Base-by-base conservation (phyloP, 768 basidiomycete genomes). In the Trichaptum fuscoviolaceum region DNA sequence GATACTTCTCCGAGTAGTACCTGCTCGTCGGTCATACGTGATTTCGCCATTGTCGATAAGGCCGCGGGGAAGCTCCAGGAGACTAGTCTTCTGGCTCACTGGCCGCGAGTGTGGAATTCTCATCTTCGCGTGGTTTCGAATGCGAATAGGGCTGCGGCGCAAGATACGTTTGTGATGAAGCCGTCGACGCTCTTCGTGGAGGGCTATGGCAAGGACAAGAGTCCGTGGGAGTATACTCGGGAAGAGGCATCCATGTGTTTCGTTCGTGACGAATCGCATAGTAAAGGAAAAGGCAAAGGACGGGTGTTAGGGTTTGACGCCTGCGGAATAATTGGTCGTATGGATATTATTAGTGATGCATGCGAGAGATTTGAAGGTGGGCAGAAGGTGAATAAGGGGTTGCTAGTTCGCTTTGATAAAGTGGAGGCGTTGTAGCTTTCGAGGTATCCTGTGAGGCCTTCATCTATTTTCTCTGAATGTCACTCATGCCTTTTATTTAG, bases 201-300 rank as follows among this genome's bases (percentile, higher is more conserved):
- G 0, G 80, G 81, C 5, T 81, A 77, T 63, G 81, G 82, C 17
- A 71, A 66, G 24, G 75, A 81, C 59, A 63, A 35, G 27, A 77
- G 70, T 7, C 77, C 80, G 7, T 81, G 75, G 23, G 74, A 75
- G 24, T 25, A 61, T 18, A 61, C 59, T 12, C 12, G 12, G 24
- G 59, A 23, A 3, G 15, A 9, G 12, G 59, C 15, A 9, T 52
- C 42, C 15, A 12, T 52, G 42, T 12, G 42, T 5, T 52, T 52
- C 10, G 42, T 52, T 15, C 42, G 42, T 30, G 30, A n/a, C n/a
- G n/a, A n/a, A n/a, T n/a, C n/a, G n/a, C n/a, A n/a, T n/a, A n/a
- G n/a, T n/a, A n/a, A n/a, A n/a, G n/a, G n/a, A n/a, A n/a, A n/a
- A n/a, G n/a, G n/a, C n/a, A n/a, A n/a, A n/a, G n/a, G n/a, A n/a